Conservation (phyloP, 2,329 filamentous ascomycete genomes). For the Venturia oleaginea region DNA sequence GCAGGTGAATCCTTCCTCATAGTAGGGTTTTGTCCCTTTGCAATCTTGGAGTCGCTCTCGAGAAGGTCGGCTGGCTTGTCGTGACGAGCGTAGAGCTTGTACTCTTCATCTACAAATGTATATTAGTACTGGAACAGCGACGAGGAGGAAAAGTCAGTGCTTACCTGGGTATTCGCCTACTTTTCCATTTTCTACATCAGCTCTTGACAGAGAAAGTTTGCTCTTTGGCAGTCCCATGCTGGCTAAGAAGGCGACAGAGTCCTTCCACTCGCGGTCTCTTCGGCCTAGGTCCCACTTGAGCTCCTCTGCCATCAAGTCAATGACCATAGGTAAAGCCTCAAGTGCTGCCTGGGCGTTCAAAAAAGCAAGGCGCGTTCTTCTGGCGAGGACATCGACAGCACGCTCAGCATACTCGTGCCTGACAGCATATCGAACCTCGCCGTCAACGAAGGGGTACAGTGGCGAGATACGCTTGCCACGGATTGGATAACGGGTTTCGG, state of each 20-base stretch:
- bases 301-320: conserved; percentile 83
- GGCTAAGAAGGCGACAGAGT: conserved; percentile 50
- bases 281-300: conserved; percentile 65
- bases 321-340: conserved; percentile 73
- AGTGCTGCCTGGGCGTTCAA: conserved; percentile 85
- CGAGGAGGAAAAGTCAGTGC: conserved; percentile 15
- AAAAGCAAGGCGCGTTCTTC: conserved; percentile 78
- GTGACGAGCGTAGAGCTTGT: conserved; percentile 40
- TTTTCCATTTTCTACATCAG: conserved; percentile 50
- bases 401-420: conserved; percentile 87
- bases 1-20: conserved; percentile 34
- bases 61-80: conserved; percentile 47
- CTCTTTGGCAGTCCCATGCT: conserved; percentile 54
- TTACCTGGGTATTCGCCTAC: conserved; percentile 36
- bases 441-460: conserved; percentile 85
- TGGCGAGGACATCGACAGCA: conserved; percentile 76
- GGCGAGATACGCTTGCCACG: conserved; percentile 69
- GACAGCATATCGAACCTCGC: conserved; percentile 81
- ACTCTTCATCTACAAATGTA: conserved; percentile 39
- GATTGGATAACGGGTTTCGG: conserved; percentile 71
- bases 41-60: conserved; percentile 39
- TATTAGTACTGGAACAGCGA: conserved; percentile 20
- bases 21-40: conserved; percentile 36
- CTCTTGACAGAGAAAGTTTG: conserved; percentile 45
- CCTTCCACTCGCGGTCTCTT: conserved; percentile 73